Evolutionary conservation across 2,329 filamentous ascomycete species (phyloP).

Genomic region (Aspergillus persii): DNA sequence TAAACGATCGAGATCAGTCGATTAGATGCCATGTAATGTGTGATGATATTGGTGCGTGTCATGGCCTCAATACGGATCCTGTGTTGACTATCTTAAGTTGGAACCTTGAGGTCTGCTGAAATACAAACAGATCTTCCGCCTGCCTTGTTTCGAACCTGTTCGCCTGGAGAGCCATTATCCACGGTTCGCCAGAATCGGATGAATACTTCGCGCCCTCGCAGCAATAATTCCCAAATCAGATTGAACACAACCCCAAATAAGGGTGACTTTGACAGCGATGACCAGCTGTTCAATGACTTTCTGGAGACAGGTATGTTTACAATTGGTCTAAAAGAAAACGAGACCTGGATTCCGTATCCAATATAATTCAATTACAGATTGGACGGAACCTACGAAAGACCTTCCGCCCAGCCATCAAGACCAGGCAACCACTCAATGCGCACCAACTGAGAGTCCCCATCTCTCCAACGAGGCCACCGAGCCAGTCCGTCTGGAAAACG

Average conservation of each 20-base stretch:
- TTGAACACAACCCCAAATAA: constrained; percentile 12
- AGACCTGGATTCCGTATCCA: neutral
- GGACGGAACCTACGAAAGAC: constrained; percentile 9
- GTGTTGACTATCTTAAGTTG: constrained; percentile 43
- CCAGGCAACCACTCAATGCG: neutral
- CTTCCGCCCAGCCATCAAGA: neutral
- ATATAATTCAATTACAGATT: constrained; percentile 20
- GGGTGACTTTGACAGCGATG: constrained; percentile 56
- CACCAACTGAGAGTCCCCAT: neutral
- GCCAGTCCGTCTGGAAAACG: constrained; percentile 61
- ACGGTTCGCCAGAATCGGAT: constrained; percentile 12
- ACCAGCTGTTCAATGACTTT: constrained; percentile 54
- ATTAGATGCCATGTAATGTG: constrained; percentile 74
- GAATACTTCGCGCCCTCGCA: constrained; percentile 17
- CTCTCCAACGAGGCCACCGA: constrained; percentile 22
- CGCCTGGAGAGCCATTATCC: constrained; percentile 14
- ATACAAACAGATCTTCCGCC: constrained; percentile 51
- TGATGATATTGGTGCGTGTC: constrained; percentile 67
- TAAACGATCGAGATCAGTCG: constrained; percentile 55
- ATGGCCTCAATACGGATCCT: neutral
- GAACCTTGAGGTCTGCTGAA: constrained; percentile 55
- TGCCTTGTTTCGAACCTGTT: constrained; percentile 41
- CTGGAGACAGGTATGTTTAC: constrained; percentile 38
- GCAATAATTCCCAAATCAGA: constrained; percentile 17
- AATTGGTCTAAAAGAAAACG: neutral